phyloP scores from a whole-genome alignment of 257 asterid species.

The Asclepias syriaca region DNA sequence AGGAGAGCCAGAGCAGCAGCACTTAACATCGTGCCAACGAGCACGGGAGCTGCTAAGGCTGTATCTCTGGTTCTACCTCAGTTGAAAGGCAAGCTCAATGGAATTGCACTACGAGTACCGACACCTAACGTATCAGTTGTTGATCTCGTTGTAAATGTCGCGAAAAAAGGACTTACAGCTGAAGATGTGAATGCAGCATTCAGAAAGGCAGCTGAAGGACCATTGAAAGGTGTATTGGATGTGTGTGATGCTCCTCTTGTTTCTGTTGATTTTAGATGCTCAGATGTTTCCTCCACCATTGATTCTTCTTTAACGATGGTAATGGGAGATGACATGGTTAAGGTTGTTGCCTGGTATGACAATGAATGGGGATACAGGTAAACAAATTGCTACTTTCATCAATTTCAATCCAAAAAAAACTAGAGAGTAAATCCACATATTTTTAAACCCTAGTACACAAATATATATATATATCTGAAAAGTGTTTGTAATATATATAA shows the following conservation, averaged over 20 bases:
- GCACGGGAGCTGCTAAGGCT: conserved; percentile 97
- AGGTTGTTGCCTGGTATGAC: conserved; percentile 98
- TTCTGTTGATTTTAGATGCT: conserved; percentile 79
- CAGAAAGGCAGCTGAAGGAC: conserved; percentile 83
- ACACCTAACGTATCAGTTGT: conserved; percentile 93
- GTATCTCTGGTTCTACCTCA: conserved; percentile 88
- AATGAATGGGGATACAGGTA: conserved; percentile 99
- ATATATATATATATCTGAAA: not conserved
- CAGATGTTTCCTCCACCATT: conserved; percentile 71
- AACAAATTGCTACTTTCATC: not conserved
- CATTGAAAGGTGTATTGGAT: conserved; percentile 57
- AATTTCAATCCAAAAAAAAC: not conserved
- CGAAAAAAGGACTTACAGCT: conserved; percentile 69
- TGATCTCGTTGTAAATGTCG: conserved; percentile 79
- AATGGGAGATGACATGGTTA: conserved; percentile 96
- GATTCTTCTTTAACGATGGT: conserved; percentile 95
- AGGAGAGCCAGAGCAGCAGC: conserved; percentile 96
- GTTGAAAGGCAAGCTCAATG: conserved; percentile 90
- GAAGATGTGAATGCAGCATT: conserved; percentile 85
- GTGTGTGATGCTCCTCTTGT: conserved; percentile 82
- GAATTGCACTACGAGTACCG: conserved; percentile 91
- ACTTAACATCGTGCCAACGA: conserved; percentile 84
- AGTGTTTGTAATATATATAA: not conserved
- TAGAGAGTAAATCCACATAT: too few species aligned
- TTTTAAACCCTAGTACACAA: too few species aligned